Evolutionary conservation across 2,329 filamentous ascomycete genomes (phyloP).

Genomic region (Tolypocladium amazonense): DNA sequence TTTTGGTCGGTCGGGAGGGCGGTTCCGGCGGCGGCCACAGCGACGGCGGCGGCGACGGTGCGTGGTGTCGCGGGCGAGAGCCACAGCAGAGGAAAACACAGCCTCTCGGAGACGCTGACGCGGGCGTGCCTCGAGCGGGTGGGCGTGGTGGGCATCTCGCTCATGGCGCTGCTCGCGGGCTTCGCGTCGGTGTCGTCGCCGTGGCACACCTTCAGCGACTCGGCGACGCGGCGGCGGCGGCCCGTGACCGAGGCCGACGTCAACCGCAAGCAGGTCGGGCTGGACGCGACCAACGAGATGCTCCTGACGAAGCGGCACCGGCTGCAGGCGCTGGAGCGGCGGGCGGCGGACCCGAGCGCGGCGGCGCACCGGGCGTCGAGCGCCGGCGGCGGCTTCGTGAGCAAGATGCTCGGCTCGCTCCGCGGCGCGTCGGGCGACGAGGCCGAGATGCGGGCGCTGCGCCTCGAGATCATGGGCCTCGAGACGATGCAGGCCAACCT

Average conservation of each 20-base stretch:
- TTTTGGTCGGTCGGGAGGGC: conserved; percentile 70
- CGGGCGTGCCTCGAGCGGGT: conserved; percentile 56
- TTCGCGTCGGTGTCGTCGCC: conserved; percentile 82
- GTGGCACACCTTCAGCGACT: conserved; percentile 71
- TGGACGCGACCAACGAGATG: conserved; percentile 73
- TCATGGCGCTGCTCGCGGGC: conserved; percentile 82
- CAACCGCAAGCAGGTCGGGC: conserved; percentile 63
- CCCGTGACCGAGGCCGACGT: conserved; percentile 66
- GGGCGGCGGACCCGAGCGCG: conserved; percentile 24
- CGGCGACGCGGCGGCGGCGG: conserved; percentile 34
- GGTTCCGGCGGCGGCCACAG: conserved; percentile 32
- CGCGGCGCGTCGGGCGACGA: conserved; percentile 52
- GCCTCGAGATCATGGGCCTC: conserved; percentile 68
- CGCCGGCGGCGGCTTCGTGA: conserved; percentile 48
- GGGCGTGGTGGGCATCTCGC: conserved; percentile 72
- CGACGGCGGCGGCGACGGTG: background rate
- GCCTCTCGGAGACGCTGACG: conserved; percentile 27
- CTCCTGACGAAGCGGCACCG: conserved; percentile 63
- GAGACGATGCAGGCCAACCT: conserved; percentile 70
- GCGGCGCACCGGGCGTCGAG: conserved; percentile 17
- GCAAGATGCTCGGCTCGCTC: conserved; percentile 62
- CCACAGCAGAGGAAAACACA: conserved; percentile 3
- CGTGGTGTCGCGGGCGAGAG: background rate
- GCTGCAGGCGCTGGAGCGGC: conserved; percentile 59
- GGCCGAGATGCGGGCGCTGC: conserved; percentile 49